These are phyloP conservation scores for Mortierella sp. DNA, from an alignment of 371 early-diverging fungal genomes.

Conservation along the genomic window DNA sequence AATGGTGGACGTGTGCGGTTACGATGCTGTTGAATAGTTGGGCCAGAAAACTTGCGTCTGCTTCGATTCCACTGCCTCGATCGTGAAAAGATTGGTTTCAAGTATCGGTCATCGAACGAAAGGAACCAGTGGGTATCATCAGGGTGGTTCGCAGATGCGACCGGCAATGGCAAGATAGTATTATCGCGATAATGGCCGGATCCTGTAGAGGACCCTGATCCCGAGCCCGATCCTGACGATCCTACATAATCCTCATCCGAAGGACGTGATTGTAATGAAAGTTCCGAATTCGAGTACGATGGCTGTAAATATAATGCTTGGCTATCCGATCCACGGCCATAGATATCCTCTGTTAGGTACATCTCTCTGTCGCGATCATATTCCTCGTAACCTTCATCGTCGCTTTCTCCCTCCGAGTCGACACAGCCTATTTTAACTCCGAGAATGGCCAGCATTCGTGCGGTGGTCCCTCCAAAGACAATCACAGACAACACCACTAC, in stretches of 20 bases:
- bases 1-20: constrained; percentile 11
- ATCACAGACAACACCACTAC: constrained; percentile 92
- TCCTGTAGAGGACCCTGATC: constrained; percentile 45
- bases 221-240: constrained; percentile 17
- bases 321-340: constrained; percentile 44
- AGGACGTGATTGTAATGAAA: constrained; percentile 47
- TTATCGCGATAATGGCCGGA: constrained; percentile 59
- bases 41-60: constrained; percentile 43
- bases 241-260: constrained; percentile 57
- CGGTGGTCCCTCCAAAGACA: constrained; percentile 91
- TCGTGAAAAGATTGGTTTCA: constrained; percentile 80
- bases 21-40: constrained; percentile 39
- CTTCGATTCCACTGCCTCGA: constrained; percentile 51
- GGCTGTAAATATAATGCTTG: constrained; percentile 41
- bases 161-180: constrained; percentile 60
- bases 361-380: constrained; percentile 44
- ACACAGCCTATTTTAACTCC: constrained; percentile 82
- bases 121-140: constrained; percentile 86
- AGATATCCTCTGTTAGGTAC: constrained; percentile 35
- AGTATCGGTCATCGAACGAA: constrained; percentile 82
- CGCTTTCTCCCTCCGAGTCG: constrained; percentile 67
- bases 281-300: constrained; percentile 42
- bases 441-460: constrained; percentile 79
- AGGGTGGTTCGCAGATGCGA: constrained; percentile 66
- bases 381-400: constrained; percentile 50